Evolutionary conservation across 805 yeast genomes (phyloP).

Genomic region (Cyberlindnera maclurae): DNA sequence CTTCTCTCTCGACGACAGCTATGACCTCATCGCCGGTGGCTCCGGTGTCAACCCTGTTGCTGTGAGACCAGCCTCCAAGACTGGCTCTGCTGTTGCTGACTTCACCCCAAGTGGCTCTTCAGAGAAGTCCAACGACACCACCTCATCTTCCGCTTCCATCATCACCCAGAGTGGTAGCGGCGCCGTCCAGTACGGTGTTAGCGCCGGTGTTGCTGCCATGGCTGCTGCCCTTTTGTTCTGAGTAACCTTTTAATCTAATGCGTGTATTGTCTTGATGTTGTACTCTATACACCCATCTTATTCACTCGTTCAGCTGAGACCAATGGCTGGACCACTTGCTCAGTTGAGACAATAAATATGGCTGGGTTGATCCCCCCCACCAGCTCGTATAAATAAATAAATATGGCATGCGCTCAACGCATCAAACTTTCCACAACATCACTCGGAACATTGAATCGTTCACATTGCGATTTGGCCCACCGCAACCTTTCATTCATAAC

Average conservation of each 20-base stretch:
- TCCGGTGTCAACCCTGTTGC: conserved; percentile 13
- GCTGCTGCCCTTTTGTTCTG: conserved; percentile 27
- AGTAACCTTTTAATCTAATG: too few relatives aligned
- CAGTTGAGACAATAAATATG: too few relatives aligned
- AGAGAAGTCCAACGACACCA: conserved; percentile 2
- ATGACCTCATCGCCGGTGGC: conserved; percentile 8
- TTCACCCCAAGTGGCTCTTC: conserved; percentile 3
- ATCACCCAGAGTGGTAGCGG: conserved; percentile 21
- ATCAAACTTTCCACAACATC: conserved; percentile 4
- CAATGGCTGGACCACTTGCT: too few relatives aligned
- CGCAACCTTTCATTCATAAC: conserved; percentile 8
- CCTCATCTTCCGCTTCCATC: conserved; percentile 5
- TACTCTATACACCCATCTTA: too few relatives aligned
- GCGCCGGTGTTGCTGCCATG: conserved; percentile 24
- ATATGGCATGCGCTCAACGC: conserved; percentile 1
- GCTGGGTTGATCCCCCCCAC: too few relatives aligned
- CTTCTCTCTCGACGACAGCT: conserved; percentile 32
- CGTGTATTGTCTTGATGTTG: too few relatives aligned
- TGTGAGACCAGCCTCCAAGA: conserved; percentile 14
- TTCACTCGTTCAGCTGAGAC: too few relatives aligned
- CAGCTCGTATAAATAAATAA: conserved; percentile 2
- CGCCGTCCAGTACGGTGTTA: conserved; percentile 16
- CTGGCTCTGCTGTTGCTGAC: conserved; percentile 16
- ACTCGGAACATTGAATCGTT: conserved; percentile 7
- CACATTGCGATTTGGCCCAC: conserved; percentile 11